A percentile compares a stretch with the other conserved stretches of the same genome.
These are phyloP conservation scores for Diaporthe velutina DNA, from an alignment of 2,329 filamentous ascomycete species.

Conservation along the genomic window DNA sequence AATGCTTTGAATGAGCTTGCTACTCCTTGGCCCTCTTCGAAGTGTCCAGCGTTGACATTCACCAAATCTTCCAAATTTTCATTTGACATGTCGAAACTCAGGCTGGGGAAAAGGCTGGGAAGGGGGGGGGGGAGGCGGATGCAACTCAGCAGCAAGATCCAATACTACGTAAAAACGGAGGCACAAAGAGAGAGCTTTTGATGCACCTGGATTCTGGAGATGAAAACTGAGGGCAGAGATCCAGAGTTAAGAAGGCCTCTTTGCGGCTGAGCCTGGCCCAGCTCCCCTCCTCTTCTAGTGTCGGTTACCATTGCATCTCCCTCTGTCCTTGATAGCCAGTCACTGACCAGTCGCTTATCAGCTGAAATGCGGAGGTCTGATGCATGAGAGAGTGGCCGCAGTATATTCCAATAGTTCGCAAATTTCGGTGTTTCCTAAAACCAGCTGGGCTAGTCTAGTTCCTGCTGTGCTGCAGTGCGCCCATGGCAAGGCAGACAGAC, in stretches of 20 bases:
- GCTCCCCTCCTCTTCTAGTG: not conserved
- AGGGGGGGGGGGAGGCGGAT: too few relatives aligned
- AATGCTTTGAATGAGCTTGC: not conserved
- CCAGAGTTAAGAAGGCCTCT: not conserved
- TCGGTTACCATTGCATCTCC: not conserved
- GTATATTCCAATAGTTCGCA: not conserved
- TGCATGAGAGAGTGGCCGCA: too few relatives aligned
- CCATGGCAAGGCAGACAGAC: too few relatives aligned
- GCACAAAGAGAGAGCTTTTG: too few relatives aligned
- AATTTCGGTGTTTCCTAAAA: not conserved
- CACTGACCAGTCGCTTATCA: not conserved
- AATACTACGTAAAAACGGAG: too few relatives aligned
- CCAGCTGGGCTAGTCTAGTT: not conserved
- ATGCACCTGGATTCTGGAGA: not conserved
- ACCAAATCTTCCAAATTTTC: too few relatives aligned
- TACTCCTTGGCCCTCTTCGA: too few relatives aligned
- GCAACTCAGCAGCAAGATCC: too few relatives aligned
- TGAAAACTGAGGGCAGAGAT: not conserved
- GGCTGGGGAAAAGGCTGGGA: too few relatives aligned
- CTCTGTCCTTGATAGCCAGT: not conserved
- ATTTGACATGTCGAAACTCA: too few relatives aligned
- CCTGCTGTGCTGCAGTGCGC: not conserved
- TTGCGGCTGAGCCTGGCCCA: not conserved
- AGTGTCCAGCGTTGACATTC: too few relatives aligned
- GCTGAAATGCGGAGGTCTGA: too few relatives aligned